Evolutionary conservation across 1,284 basidiomycete genomes (phyloP), one percentile per base, ranked within the genome.

Genomic region (Ceratobasidium sp.): DNA sequence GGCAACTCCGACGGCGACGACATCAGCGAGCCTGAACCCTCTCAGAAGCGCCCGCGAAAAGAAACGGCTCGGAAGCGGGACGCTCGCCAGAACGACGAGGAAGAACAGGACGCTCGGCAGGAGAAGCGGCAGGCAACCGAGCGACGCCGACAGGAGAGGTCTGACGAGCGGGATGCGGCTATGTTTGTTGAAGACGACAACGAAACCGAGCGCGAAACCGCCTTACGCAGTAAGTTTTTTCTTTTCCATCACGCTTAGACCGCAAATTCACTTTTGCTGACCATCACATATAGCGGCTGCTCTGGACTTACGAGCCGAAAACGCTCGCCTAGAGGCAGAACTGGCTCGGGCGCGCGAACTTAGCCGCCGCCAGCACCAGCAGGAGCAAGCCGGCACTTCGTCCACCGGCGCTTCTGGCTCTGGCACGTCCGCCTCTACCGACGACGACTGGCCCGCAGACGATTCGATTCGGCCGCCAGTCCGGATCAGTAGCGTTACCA

Each of bases 191-290:
- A 59, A 35, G 18, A 23, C 4, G 57, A 59, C 6, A 23, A 32
- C 57, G 57, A 59, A n/a, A 59, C 38, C n/a, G 38, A 43, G n/a
- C 57, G 57, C 30, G 57, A 59, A 23, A 23, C 57, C 0, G 35
- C 26, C 16, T 43, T 38, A 26, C 57, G 41, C 9, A 14, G 57
- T 59, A 43, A 38, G 35, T 38, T 38, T 6, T 23, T n/a, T n/a
- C n/a, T 43, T 23, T 59, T 11, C 35, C 43, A 4, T 8, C 43
- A 9, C n/a, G 21, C 23, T 14, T 18, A 11, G 5, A 23, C 18
- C 43, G n/a, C 11, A 5, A 5, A 4, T 38, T 38, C 11, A 43
- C 11, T 38, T 11, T 38, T 38, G 8, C 23, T 43, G 2, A 7
- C 18, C 11, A 38, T 11, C 35, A 14, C 28, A 13, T 13, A 13